Percentiles rank a stretch among this genome's conserved stretches.
These are phyloP conservation scores for Penicillium atrosanguineum DNA, from an alignment of 495 filamentous ascomycete genomes.

Conservation along the genomic window DNA sequence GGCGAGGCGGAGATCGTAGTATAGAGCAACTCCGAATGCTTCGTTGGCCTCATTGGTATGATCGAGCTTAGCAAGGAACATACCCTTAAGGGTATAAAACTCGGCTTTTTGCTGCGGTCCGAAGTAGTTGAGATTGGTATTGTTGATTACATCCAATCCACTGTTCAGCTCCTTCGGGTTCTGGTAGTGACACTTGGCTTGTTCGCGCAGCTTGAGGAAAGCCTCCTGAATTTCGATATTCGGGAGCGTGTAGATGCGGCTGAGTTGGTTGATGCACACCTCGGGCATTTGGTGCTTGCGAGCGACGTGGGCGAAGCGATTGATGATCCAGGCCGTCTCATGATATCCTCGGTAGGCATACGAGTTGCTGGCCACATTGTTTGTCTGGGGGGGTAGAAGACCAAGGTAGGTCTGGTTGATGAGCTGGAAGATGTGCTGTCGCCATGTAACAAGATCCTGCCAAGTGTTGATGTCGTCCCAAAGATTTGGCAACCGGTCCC, in stretches of 20 bases:
- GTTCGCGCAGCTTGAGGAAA: constrained; percentile 93
- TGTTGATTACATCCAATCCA: constrained; percentile 97
- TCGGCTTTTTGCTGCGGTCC: constrained; percentile 94
- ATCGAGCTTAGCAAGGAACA: constrained; percentile 94
- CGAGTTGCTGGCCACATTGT: constrained; percentile 77
- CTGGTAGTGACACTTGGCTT: constrained; percentile 98
- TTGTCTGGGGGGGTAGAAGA: constrained; percentile 75
- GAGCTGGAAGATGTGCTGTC: constrained; percentile 96
- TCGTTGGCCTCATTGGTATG: constrained; percentile 87
- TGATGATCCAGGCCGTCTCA: constrained; percentile 99
- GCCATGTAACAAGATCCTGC: constrained; percentile 98
- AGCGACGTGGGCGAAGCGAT: constrained; percentile 96
- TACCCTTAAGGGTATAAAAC: constrained; percentile 98
- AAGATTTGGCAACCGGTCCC: constrained; percentile 91
- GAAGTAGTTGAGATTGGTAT: constrained; percentile 98
- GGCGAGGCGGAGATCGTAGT: constrained; percentile 88
- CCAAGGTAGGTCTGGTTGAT: constrained; percentile 93
- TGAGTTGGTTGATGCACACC: constrained; percentile 94
- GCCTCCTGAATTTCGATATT: constrained; percentile 99
- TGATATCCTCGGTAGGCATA: constrained; percentile 97
- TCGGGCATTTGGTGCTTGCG: constrained; percentile 95
- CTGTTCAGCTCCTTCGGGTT: constrained; percentile 86
- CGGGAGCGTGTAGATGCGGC: constrained; percentile 95
- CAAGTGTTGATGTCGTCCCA: constrained; percentile 99
- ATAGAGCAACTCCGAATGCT: constrained; percentile 90